These are phyloP conservation scores for Sarocladium kiliense DNA, from an alignment of 2,329 filamentous ascomycete species.

Conservation along the genomic window DNA sequence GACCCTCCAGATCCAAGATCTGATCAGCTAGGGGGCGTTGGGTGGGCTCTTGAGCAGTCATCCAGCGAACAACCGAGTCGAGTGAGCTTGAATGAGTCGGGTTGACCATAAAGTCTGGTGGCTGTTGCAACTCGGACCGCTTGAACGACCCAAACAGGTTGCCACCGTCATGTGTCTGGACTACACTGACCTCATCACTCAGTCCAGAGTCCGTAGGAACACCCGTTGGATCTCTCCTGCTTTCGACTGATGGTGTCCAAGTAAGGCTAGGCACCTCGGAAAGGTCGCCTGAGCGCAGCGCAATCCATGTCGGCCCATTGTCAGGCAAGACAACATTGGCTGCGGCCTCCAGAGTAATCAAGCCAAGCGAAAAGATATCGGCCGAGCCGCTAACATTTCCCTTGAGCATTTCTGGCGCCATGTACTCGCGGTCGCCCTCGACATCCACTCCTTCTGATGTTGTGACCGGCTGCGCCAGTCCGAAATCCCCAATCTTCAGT, in stretches of 20 bases:
- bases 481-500: slow-evolving; percentile 83
- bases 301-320: slow-evolving; percentile 87
- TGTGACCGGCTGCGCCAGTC: slow-evolving; percentile 74
- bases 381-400: slow-evolving; percentile 85
- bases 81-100: slow-evolving; percentile 66
- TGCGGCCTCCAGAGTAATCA: slow-evolving; percentile 92
- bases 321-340: slow-evolving; percentile 92
- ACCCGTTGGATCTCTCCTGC: slow-evolving; percentile 68
- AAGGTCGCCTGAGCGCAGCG: slow-evolving; percentile 82
- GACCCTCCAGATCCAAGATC: slow-evolving; percentile 65
- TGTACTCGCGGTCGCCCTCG: slow-evolving; percentile 94
- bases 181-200: slow-evolving; percentile 26
- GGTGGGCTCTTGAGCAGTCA: slow-evolving; percentile 73
- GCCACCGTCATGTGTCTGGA: slow-evolving; percentile 26
- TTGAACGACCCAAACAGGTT: slow-evolving; percentile 40
- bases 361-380: slow-evolving; percentile 88
- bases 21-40: slow-evolving; percentile 71
- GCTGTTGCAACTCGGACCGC: slow-evolving; percentile 49
- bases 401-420: slow-evolving; percentile 85
- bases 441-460: slow-evolving; percentile 73
- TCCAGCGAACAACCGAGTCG: slow-evolving; percentile 78
- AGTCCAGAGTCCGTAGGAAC: slow-evolving; percentile 32
- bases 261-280: slow-evolving; percentile 85
- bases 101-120: slow-evolving; percentile 88
- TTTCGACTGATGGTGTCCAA: slow-evolving; percentile 65